phyloP scores from a whole-genome alignment of 2,329 filamentous ascomycete genomes.

The Trichoderma breve region DNA sequence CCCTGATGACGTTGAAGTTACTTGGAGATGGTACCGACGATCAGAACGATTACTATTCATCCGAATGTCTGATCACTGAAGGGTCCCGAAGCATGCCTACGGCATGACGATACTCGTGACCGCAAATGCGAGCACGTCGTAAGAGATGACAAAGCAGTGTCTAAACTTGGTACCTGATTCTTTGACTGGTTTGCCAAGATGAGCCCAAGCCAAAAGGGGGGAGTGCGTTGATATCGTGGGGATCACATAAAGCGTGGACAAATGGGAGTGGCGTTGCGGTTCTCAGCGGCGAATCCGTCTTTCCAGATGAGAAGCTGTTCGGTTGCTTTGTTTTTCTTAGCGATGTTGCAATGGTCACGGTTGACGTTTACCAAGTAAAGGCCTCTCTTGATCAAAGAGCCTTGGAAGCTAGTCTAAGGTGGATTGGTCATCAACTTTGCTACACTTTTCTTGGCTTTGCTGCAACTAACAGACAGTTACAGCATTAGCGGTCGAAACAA shows the following conservation, averaged over 20 bases:
- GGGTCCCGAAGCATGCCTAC: not conserved
- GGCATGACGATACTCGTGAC: not conserved
- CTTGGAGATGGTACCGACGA: not conserved
- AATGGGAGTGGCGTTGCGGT: not conserved
- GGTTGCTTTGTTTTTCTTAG: not conserved
- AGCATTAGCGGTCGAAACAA: not conserved
- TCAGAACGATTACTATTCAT: not conserved
- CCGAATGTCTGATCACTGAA: not conserved
- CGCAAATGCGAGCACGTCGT: not conserved
- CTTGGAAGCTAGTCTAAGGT: not conserved
- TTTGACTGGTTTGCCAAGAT: not conserved
- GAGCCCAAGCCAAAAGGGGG: not conserved
- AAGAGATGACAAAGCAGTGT: not conserved
- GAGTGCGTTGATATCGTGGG: not conserved
- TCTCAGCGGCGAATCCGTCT: not conserved
- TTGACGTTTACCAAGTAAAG: not conserved
- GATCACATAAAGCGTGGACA: not conserved
- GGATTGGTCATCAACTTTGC: not conserved
- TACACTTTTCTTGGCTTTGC: not conserved
- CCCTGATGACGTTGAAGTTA: not conserved
- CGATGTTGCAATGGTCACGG: not conserved
- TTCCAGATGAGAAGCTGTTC: not conserved
- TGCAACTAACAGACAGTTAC: not conserved
- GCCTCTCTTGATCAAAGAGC: not conserved
- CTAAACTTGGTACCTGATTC: not conserved